Conservation (phyloP, 2,329 filamentous ascomycete species). For the Neonectria neomacrospora region DNA sequence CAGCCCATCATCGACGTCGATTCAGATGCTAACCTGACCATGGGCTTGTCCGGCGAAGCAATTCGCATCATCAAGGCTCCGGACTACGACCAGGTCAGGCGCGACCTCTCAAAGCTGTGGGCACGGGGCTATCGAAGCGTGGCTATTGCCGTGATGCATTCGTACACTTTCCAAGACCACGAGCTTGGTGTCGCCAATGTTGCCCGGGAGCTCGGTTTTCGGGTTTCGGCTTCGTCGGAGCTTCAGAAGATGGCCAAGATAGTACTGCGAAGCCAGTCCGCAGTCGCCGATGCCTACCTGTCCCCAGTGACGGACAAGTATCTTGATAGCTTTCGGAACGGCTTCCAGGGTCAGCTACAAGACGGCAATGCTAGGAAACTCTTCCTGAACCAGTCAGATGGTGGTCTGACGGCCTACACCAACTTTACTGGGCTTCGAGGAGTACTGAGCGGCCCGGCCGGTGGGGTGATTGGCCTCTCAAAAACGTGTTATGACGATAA, state of each 20-base stretch:
- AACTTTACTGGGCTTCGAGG: conserved; percentile 71
- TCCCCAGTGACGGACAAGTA: conserved; percentile 77
- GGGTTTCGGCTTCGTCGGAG: conserved; percentile 73
- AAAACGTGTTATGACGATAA: conserved; percentile 73
- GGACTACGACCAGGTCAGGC: conserved; percentile 59
- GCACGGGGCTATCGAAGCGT: conserved; percentile 77
- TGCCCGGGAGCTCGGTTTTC: conserved; percentile 79
- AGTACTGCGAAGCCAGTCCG: conserved; percentile 73
- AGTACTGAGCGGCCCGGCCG: conserved; percentile 74
- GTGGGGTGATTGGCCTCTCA: conserved; percentile 76
- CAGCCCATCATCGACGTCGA: conserved; percentile 63
- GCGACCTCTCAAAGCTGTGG: conserved; percentile 67
- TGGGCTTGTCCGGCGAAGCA: conserved; percentile 55
- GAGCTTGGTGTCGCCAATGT: conserved; percentile 78
- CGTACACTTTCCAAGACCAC: conserved; percentile 86
- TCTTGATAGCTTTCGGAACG: conserved; percentile 71
- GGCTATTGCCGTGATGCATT: conserved; percentile 87
- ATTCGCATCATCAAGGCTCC: conserved; percentile 70
- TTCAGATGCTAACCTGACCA: conserved; percentile 1
- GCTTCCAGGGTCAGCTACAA: conserved; percentile 64
- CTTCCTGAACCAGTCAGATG: conserved; percentile 73
- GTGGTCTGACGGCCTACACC: conserved; percentile 58
- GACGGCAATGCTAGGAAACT: conserved; percentile 57
- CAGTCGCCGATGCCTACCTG: conserved; percentile 76
- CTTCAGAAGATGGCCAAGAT: conserved; percentile 77